These are phyloP conservation scores for Apiospora phragmitis DNA, from an alignment of 2,329 filamentous ascomycete species.

Conservation along the genomic window DNA sequence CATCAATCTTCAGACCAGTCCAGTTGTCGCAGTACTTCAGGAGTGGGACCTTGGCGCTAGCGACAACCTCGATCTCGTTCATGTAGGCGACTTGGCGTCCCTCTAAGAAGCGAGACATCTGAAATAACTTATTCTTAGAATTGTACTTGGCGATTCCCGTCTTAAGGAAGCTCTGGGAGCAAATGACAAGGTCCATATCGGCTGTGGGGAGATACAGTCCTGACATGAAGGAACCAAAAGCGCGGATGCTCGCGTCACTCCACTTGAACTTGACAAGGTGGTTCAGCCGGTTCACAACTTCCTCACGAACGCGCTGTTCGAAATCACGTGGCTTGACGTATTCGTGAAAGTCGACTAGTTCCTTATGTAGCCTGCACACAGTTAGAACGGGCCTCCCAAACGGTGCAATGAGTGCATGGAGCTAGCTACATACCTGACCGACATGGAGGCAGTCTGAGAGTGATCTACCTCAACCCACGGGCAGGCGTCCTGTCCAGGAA, in stretches of 20 bases:
- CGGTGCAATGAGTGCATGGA: constrained; percentile 29
- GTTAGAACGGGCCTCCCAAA: background rate
- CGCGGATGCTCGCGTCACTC: constrained; percentile 62
- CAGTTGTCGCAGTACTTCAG: constrained; percentile 83
- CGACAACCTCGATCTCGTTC: constrained; percentile 66
- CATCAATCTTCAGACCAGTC: constrained; percentile 82
- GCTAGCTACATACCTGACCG: constrained; percentile 42
- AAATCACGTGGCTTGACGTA: constrained; percentile 77
- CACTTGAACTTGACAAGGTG: constrained; percentile 58
- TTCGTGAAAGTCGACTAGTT: constrained; percentile 86
- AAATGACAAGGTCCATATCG: constrained; percentile 91
- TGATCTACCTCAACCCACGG: constrained; percentile 67
- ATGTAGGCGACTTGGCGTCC: constrained; percentile 56
- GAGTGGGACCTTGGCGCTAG: constrained; percentile 80
- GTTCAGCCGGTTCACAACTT: constrained; percentile 71
- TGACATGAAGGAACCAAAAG: constrained; percentile 94
- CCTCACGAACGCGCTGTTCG: constrained; percentile 73
- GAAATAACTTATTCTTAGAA: constrained; percentile 58
- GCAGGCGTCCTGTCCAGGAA: constrained; percentile 41
- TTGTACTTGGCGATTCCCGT: constrained; percentile 50
- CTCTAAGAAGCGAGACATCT: constrained; percentile 62
- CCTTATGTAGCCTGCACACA: constrained; percentile 72
- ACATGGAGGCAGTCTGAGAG: constrained; percentile 40
- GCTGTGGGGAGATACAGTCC: constrained; percentile 71
- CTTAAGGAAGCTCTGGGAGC: constrained; percentile 59